Conservation (phyloP, 1,139 yeast genomes). For the Yamadazyma taylorii region DNA sequence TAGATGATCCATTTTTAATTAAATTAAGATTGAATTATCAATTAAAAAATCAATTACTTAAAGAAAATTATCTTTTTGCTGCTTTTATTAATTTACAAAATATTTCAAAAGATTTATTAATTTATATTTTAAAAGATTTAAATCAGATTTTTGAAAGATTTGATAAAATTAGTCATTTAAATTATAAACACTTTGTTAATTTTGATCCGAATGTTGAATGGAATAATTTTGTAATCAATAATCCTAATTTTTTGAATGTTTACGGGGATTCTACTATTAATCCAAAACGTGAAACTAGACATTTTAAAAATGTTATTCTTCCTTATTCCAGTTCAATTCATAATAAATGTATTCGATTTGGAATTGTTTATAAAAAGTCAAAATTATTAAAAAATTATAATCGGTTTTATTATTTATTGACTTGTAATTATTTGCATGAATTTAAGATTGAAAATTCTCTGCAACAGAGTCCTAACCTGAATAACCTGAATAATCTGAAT, state of each 20-base stretch:
- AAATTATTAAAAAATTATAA: constrained; percentile 44
- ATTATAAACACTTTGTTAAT: constrained; percentile 22
- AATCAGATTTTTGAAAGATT: constrained; percentile 33
- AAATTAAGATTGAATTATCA: constrained; percentile 44
- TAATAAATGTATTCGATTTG: constrained; percentile 46
- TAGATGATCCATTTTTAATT: constrained; percentile 46
- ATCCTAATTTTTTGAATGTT: constrained; percentile 37
- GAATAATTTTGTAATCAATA: constrained; percentile 40
- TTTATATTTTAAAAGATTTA: constrained; percentile 42
- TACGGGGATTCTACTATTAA: constrained; percentile 26
- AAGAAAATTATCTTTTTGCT: constrained; percentile 47
- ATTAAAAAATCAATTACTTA: constrained; percentile 41
- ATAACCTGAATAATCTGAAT: neutral
- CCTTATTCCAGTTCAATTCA: constrained; percentile 44
- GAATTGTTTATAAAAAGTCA: constrained; percentile 43
- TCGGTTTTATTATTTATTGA: constrained; percentile 39
- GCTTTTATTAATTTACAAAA: constrained; percentile 45
- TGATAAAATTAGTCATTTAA: constrained; percentile 24
- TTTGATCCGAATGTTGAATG: constrained; percentile 31
- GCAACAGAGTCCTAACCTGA: constrained; percentile 10
- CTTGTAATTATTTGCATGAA: constrained; percentile 48
- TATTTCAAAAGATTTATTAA: constrained; percentile 42
- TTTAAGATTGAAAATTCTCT: constrained; percentile 33
- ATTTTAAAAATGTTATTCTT: constrained; percentile 27
- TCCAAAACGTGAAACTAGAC: constrained; percentile 33